Evolutionary conservation across 169 alveolate species (phyloP).

Genomic region (Babesia ovis): DNA sequence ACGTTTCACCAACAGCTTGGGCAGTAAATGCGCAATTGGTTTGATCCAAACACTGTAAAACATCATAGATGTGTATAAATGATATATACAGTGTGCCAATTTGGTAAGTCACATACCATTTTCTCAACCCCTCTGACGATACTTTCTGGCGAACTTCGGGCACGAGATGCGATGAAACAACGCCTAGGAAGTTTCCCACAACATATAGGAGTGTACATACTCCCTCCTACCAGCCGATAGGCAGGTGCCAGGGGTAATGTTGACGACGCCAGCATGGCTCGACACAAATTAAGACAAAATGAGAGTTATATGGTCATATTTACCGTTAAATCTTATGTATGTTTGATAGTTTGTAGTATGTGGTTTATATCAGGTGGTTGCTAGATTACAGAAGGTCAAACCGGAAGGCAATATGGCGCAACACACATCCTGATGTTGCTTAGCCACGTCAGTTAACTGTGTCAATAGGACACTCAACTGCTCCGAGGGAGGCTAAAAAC

Average conservation of each 20-base stretch:
- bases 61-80: neutral
- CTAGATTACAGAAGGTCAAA: neutral
- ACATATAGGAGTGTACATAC: neutral
- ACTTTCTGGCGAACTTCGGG: conserved; percentile 1
- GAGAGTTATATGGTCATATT: neutral
- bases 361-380: neutral
- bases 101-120: conserved; percentile 21
- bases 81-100: neutral
- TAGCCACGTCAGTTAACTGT: neutral
- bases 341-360: neutral
- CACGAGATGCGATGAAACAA: neutral
- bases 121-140: conserved; percentile 33
- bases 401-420: neutral
- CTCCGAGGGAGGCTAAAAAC: conserved; percentile 10
- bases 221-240: neutral
- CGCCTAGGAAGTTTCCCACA: neutral
- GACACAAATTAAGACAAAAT: neutral
- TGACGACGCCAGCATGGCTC: conserved; percentile 10
- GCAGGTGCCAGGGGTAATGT: neutral
- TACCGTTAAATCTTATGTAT: neutral
- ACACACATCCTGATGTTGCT: neutral
- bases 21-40: neutral
- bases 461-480: neutral
- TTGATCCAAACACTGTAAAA: conserved; percentile 36
- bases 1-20: conserved; percentile 27